These are phyloP conservation scores for Purpureocillium lavendulum DNA, from an alignment of 2,329 filamentous ascomycete species.

Conservation along the genomic window DNA sequence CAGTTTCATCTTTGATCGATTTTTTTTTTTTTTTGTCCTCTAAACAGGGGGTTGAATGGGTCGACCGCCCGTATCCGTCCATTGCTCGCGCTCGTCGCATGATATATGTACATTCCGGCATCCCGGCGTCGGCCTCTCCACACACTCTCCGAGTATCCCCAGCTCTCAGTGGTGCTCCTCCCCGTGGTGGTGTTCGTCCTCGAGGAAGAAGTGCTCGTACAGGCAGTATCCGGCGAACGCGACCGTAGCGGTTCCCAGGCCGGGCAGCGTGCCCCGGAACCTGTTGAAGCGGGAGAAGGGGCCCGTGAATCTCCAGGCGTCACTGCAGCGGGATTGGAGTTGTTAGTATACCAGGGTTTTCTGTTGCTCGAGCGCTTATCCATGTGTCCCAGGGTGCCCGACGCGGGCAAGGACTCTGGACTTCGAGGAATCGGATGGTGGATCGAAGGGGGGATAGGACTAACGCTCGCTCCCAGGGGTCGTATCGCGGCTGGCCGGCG, in stretches of 20 bases:
- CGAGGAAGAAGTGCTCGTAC: slow-evolving; percentile 81
- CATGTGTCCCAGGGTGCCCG: no score
- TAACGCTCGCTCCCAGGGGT: slow-evolving; percentile 59
- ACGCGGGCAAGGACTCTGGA: no score
- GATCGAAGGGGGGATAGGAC: slow-evolving; percentile 20
- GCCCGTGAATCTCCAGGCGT: slow-evolving; percentile 90
- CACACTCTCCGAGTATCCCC: slow-evolving; percentile 2
- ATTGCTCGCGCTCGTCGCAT: slow-evolving; percentile 2
- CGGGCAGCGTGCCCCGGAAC: slow-evolving; percentile 79
- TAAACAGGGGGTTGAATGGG: no score
- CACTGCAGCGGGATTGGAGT: slow-evolving; percentile 51
- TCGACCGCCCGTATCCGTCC: no score
- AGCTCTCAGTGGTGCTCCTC: slow-evolving; percentile 29
- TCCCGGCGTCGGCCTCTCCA: neutral
- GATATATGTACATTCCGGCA: slow-evolving; percentile 29
- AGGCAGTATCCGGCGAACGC: slow-evolving; percentile 85
- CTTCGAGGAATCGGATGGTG: no score
- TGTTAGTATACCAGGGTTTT: no score
- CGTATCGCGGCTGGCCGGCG: slow-evolving; percentile 53
- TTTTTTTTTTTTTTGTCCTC: no score
- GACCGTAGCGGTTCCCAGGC: slow-evolving; percentile 84
- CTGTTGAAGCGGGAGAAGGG: slow-evolving; percentile 83
- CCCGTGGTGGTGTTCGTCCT: slow-evolving; percentile 56
- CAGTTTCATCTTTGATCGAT: no score
- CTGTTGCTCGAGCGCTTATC: no score